A percentile compares a stretch with the other conserved stretches of the same genome.
Conservation (phyloP, 2,329 filamentous ascomycete species). For the Venturia effusa region DNA sequence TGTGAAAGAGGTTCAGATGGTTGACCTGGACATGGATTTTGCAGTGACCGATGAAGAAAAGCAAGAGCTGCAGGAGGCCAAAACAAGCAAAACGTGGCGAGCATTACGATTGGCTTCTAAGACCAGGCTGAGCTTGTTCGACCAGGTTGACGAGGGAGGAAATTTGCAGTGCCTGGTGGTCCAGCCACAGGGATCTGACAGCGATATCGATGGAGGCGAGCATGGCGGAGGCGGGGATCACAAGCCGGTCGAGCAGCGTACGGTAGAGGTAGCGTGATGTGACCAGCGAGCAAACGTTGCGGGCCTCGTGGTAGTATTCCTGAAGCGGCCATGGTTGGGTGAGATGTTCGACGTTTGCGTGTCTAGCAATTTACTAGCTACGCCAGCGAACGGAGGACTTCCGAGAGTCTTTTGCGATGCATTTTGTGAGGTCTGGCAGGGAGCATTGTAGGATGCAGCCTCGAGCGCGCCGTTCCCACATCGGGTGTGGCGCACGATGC, state of each 20-base stretch:
- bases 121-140: conserved; percentile 64
- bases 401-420: neutral
- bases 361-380: neutral
- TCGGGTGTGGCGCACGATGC: neutral
- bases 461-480: neutral
- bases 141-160: conserved; percentile 76
- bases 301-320: neutral
- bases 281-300: conserved; percentile 18
- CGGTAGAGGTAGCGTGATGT: conserved; percentile 22
- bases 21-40: conserved; percentile 81
- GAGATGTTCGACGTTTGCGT: neutral
- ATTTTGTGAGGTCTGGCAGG: neutral
- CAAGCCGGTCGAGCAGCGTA: conserved; percentile 10
- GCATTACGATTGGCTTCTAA: conserved; percentile 71
- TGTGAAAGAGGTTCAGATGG: conserved; percentile 61
- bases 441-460: neutral
- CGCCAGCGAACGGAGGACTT: neutral
- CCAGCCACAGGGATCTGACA: conserved; percentile 18
- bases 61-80: conserved; percentile 52
- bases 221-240: conserved; percentile 19
- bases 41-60: conserved; percentile 54
- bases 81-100: conserved; percentile 84
- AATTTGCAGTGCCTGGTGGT: conserved; percentile 45
- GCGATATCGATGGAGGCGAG: conserved; percentile 18
- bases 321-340: neutral